Percentiles rank a stretch among this genome's conserved stretches.
These are phyloP conservation scores for Prunus yedoensis DNA, from an alignment of 331 rosid genomes.

Conservation along the genomic window DNA sequence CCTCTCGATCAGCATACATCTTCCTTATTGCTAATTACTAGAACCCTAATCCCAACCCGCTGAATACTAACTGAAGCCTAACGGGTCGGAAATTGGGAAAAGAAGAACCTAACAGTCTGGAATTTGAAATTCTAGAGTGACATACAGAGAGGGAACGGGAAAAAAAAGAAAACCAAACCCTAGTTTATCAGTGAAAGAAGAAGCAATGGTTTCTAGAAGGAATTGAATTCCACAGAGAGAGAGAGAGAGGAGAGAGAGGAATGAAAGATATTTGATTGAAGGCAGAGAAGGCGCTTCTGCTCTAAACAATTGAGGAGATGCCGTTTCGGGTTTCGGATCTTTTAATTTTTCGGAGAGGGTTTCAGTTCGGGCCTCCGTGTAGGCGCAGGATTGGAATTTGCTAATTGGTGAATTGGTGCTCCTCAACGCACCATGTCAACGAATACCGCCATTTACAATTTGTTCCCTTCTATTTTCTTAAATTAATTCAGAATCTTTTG, in stretches of 20 bases:
- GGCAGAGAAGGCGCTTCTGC: not conserved
- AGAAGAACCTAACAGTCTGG: slow-evolving; percentile 13
- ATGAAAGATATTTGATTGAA: not conserved
- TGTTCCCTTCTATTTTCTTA: not conserved
- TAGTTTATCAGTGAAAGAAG: not conserved
- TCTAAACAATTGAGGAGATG: not conserved
- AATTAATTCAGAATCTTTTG: too few species aligned
- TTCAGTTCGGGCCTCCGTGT: not conserved
- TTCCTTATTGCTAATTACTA: not conserved
- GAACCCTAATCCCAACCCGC: slow-evolving; percentile 15
- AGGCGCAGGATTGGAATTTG: not conserved
- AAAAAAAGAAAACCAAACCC: slow-evolving; percentile 44
- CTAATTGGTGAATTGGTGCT: not conserved
- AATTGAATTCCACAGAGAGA: not conserved
- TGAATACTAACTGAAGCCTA: slow-evolving; percentile 26
- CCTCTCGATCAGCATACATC: slow-evolving; percentile 96
- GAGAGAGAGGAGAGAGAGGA: not conserved
- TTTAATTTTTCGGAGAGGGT: not conserved
- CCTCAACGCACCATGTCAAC: not conserved
- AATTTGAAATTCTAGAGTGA: not conserved
- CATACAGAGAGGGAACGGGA: not conserved
- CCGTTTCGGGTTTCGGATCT: not conserved
- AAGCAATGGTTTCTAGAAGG: not conserved
- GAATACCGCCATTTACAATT: not conserved
- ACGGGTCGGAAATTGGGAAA: slow-evolving; percentile 9